Percentiles rank a stretch among this genome's conserved stretches.
Evolutionary conservation across 805 yeast genomes (phyloP).

Genomic region (Nakazawaea sp.): DNA sequence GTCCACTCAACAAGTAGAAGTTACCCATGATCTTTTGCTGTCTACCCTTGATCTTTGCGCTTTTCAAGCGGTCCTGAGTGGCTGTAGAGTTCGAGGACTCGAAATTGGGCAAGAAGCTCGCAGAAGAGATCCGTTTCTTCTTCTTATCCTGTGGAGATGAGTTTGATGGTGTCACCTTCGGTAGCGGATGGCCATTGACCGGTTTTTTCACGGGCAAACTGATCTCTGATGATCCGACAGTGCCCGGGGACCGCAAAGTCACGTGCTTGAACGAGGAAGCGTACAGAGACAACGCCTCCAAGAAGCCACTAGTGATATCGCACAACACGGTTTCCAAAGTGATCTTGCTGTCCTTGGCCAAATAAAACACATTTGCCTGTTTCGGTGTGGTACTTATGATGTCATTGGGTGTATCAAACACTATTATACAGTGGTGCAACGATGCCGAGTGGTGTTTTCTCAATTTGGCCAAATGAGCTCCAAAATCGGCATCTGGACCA

Average conservation of each 20-base stretch:
- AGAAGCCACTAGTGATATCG: slow-evolving; percentile 59
- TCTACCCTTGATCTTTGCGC: slow-evolving; percentile 56
- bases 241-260: slow-evolving; percentile 77
- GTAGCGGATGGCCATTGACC: slow-evolving; percentile 1
- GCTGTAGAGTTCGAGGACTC: slow-evolving; percentile 15
- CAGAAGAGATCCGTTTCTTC: slow-evolving; percentile 20
- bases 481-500: slow-evolving; percentile 17
- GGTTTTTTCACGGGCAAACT: neutral
- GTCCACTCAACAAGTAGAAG: slow-evolving; percentile 75
- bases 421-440: slow-evolving; percentile 45
- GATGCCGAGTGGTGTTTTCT: slow-evolving; percentile 41
- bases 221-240: slow-evolving; percentile 45
- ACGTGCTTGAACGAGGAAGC: slow-evolving; percentile 73
- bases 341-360: slow-evolving; percentile 13
- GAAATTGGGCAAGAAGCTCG: slow-evolving; percentile 15
- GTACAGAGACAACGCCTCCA: slow-evolving; percentile 57
- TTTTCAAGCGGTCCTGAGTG: slow-evolving; percentile 28
- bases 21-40: slow-evolving; percentile 71
- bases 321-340: slow-evolving; percentile 61
- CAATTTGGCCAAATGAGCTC: slow-evolving; percentile 29
- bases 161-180: slow-evolving; percentile 3
- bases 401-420: slow-evolving; percentile 40
- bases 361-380: slow-evolving; percentile 13
- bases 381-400: neutral
- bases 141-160: slow-evolving; percentile 15